A percentile compares a stretch with the other conserved stretches of the same genome.
Conservation (phyloP, 352 stramenopile species). For the Aphanomyces invadans region DNA sequence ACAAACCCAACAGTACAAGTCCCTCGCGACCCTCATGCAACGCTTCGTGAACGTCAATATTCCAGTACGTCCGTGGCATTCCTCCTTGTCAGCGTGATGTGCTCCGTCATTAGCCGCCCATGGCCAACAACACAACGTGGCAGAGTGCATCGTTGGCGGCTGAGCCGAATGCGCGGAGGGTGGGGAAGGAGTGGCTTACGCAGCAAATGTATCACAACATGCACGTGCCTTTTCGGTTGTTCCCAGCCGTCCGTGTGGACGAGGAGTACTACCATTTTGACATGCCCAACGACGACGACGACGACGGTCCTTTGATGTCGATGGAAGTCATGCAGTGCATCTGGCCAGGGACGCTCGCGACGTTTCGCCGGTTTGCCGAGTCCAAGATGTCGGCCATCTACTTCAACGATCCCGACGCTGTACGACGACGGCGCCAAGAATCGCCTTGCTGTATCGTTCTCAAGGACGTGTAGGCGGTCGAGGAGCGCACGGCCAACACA, state of each 20-base stretch:
- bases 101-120: neutral
- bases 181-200: slow-evolving; percentile 10
- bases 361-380: neutral
- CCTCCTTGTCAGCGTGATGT: neutral
- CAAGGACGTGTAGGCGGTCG: neutral
- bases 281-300: neutral
- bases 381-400: neutral
- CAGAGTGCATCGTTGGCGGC: neutral
- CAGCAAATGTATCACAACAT: slow-evolving; percentile 9
- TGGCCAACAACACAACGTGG: neutral
- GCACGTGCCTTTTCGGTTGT: neutral
- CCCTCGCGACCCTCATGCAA: neutral
- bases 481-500: neutral
- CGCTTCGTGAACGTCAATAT: neutral
- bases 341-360: neutral
- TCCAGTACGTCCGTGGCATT: neutral
- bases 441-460: neutral
- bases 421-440: neutral
- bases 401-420: neutral
- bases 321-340: neutral
- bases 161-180: neutral
- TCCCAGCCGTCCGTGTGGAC: neutral
- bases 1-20: neutral
- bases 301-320: neutral
- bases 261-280: neutral